Evolutionary conservation across 2,329 filamentous ascomycete genomes (phyloP).

Genomic region (Xylaria sp.): DNA sequence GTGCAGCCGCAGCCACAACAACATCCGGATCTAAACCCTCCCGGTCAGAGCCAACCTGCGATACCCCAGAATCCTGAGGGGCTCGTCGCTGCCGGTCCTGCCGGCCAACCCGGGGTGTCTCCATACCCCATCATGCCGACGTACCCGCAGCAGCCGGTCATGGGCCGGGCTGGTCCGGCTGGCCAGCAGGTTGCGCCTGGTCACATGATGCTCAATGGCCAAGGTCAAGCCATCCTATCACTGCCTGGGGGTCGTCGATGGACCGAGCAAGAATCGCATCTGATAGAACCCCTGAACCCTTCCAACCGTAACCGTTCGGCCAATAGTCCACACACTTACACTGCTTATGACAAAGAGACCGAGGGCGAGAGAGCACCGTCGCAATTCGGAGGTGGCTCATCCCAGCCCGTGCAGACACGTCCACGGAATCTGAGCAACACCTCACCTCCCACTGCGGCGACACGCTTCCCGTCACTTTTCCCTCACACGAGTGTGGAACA

Average conservation of each 20-base stretch:
- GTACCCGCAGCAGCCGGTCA: slow-evolving; percentile 37
- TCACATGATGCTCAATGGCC: slow-evolving; percentile 41
- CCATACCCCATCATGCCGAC: slow-evolving; percentile 40
- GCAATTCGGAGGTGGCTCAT: slow-evolving; percentile 30
- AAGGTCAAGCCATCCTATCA: slow-evolving; percentile 46
- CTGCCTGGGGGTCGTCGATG: slow-evolving; percentile 58
- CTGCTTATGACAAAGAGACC: slow-evolving; percentile 65
- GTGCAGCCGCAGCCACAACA: slow-evolving; percentile 28
- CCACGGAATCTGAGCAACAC: slow-evolving; percentile 41
- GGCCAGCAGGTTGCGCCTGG: slow-evolving; percentile 39
- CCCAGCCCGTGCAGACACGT: slow-evolving; percentile 41
- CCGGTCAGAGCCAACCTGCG: slow-evolving; percentile 29
- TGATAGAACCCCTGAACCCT: slow-evolving; percentile 61
- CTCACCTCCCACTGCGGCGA: slow-evolving; percentile 62
- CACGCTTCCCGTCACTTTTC: slow-evolving; percentile 63
- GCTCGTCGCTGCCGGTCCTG: slow-evolving; percentile 32
- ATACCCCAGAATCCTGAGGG: slow-evolving; percentile 41
- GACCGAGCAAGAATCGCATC: slow-evolving; percentile 66
- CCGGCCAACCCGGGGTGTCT: slow-evolving; percentile 37
- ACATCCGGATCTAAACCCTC: slow-evolving; percentile 37
- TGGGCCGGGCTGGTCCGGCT: slow-evolving; percentile 42
- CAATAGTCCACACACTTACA: slow-evolving; percentile 49
- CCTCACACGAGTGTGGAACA: slow-evolving; percentile 42
- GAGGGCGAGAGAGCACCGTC: slow-evolving; percentile 46
- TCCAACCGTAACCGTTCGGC: slow-evolving; percentile 53